A percentile compares a stretch with the other conserved stretches of the same genome.
phyloP scores from a whole-genome alignment of 2,329 filamentous ascomycete genomes.

The Monosporascus sp. region DNA sequence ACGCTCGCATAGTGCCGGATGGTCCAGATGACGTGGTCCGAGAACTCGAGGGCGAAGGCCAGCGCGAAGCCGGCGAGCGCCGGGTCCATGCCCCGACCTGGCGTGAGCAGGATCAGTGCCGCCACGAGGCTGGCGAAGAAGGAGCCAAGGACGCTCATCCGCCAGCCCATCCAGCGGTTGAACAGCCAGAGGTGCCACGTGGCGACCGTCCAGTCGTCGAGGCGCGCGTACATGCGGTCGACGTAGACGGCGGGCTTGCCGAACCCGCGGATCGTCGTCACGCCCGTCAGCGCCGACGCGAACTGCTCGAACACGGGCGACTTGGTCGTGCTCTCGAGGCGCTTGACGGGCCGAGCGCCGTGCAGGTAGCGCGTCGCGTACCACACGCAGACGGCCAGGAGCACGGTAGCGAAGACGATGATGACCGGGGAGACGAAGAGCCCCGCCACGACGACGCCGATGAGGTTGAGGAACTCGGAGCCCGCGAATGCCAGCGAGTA shows the following conservation, averaged over 20 bases:
- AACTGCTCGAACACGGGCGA: conserved; percentile 79
- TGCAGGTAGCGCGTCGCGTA: conserved; percentile 59
- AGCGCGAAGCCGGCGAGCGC: conserved; percentile 71
- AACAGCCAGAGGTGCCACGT: conserved; percentile 66
- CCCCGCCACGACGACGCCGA: conserved; percentile 62
- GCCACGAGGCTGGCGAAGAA: conserved; percentile 63
- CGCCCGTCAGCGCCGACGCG: conserved; percentile 63
- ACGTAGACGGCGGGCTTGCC: conserved; percentile 63
- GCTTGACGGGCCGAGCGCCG: conserved; percentile 70
- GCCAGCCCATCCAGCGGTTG: conserved; percentile 71
- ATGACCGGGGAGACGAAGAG: conserved; percentile 64
- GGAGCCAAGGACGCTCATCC: conserved; percentile 64
- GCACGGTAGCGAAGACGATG: conserved; percentile 52
- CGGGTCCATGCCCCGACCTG: conserved; percentile 54
- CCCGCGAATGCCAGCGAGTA: conserved; percentile 57
- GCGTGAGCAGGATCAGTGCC: conserved; percentile 55
- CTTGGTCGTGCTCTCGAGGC: conserved; percentile 71
- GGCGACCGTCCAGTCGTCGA: conserved; percentile 63
- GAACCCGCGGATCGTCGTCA: conserved; percentile 71
- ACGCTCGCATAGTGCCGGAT: conserved; percentile 64
- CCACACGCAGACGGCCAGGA: conserved; percentile 53
- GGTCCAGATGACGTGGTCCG: conserved; percentile 55
- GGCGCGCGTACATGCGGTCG: conserved; percentile 60
- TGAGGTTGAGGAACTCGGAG: conserved; percentile 54
- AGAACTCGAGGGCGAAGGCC: conserved; percentile 67